Conservation (phyloP, 768 basidiomycete species). For the Russula griseocarnosa region DNA sequence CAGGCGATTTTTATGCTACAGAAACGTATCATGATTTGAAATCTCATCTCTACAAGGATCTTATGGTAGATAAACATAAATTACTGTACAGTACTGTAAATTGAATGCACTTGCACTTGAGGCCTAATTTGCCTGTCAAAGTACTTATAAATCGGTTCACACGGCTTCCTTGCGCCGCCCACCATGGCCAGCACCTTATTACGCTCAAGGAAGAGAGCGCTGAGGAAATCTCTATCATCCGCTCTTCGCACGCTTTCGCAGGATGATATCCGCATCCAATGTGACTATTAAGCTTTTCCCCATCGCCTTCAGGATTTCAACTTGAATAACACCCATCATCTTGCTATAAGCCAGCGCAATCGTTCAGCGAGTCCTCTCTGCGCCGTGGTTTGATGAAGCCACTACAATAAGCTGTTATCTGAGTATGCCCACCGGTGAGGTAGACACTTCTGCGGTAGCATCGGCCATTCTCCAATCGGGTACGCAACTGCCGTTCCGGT, state of each 20-base stretch:
- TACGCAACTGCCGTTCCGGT: conserved; percentile 33
- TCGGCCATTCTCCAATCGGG: conserved; percentile 52
- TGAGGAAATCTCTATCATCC: conserved; percentile 50
- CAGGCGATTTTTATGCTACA: neutral
- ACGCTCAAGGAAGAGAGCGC: conserved; percentile 46
- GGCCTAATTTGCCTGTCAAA: too few relatives aligned
- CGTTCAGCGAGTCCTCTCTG: conserved; percentile 43
- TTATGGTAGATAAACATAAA: neutral
- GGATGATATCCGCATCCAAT: conserved; percentile 54
- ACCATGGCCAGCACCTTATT: conserved; percentile 4
- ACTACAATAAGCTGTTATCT: conserved; percentile 67
- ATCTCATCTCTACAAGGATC: neutral
- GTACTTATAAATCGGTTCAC: neutral
- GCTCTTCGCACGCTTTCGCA: conserved; percentile 45
- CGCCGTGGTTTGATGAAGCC: conserved; percentile 49
- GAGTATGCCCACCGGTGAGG: conserved; percentile 72
- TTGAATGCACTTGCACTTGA: too few relatives aligned
- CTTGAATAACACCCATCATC: neutral
- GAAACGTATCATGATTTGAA: neutral
- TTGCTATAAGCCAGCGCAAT: conserved; percentile 44
- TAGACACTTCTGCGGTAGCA: conserved; percentile 53
- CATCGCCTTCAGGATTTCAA: conserved; percentile 5
- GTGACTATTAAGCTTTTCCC: conserved; percentile 36
- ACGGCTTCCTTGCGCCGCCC: neutral
- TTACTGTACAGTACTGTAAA: too few relatives aligned